phyloP scores from a whole-genome alignment of 1,139 yeast genomes.

The Lodderomyces beijingensis region DNA sequence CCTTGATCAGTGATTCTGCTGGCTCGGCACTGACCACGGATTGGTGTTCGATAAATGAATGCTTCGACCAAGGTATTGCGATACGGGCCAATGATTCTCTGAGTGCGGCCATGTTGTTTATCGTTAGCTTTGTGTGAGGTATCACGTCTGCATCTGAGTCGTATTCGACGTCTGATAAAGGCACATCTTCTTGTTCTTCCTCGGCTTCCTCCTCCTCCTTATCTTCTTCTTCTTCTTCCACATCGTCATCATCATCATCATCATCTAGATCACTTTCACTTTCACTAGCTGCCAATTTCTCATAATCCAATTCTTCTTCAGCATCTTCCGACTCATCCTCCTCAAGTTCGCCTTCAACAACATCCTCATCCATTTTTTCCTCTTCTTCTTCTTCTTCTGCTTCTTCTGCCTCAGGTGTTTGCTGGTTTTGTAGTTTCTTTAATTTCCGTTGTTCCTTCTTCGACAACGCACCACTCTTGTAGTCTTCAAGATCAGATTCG shows the following conservation, averaged over 20 bases:
- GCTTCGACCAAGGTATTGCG: conserved; percentile 64
- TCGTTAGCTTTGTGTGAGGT: conserved; percentile 83
- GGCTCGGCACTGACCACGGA: conserved; percentile 57
- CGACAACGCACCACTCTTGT: conserved; percentile 46
- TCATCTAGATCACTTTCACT: conserved; percentile 37
- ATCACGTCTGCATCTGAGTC: conserved; percentile 86
- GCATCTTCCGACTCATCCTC: conserved; percentile 23
- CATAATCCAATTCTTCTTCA: conserved; percentile 40
- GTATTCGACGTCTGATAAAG: conserved; percentile 73
- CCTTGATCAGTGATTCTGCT: conserved; percentile 67
- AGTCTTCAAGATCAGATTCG: conserved; percentile 25
- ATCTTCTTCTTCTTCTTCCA: conserved; percentile 41
- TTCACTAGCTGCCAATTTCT: conserved; percentile 53
- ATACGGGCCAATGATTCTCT: conserved; percentile 65
- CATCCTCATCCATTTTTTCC: conserved; percentile 15
- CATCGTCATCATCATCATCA: conserved; percentile 40
- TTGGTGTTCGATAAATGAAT: conserved; percentile 81
- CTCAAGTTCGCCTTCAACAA: conserved; percentile 22
- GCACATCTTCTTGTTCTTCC: conserved; percentile 57
- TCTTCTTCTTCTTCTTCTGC: conserved; percentile 23
- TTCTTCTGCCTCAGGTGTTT: conserved; percentile 7
- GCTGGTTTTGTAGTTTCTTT: conserved; percentile 43
- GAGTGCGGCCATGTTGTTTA: conserved; percentile 68
- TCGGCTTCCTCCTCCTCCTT: conserved; percentile 42
- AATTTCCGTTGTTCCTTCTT: conserved; percentile 63